Conservation (phyloP, 306 rosid species). For the Sphenostylis stenocarpa region DNA sequence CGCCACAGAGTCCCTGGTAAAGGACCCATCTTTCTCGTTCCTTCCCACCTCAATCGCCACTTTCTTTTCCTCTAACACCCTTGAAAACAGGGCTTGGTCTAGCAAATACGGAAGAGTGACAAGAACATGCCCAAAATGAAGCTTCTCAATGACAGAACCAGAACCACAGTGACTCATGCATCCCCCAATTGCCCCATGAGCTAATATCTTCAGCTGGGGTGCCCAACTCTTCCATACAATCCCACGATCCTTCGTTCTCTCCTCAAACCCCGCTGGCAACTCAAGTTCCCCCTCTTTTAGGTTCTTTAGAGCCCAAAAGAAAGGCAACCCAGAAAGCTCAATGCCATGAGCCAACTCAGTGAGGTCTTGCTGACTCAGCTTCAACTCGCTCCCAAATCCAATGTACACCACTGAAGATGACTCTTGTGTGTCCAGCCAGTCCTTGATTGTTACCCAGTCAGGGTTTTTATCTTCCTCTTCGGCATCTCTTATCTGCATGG, state of each 20-base stretch:
- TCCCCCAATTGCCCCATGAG: slow-evolving; percentile 48
- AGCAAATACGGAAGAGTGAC: slow-evolving; percentile 43
- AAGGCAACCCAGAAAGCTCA: slow-evolving; percentile 56
- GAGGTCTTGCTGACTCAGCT: slow-evolving; percentile 42
- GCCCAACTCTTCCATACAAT: slow-evolving; percentile 60
- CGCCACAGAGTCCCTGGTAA: slow-evolving; percentile 31
- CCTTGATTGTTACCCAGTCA: slow-evolving; percentile 39
- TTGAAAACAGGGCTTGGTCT: slow-evolving; percentile 41
- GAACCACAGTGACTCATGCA: slow-evolving; percentile 55
- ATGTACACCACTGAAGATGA: slow-evolving; percentile 46
- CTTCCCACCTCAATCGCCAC: slow-evolving; percentile 41
- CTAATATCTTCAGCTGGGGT: slow-evolving; percentile 58
- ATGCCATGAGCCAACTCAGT: slow-evolving; percentile 44
- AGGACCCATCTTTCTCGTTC: slow-evolving; percentile 20
- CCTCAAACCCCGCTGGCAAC: slow-evolving; percentile 57
- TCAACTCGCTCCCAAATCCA: slow-evolving; percentile 64
- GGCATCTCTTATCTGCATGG: slow-evolving; percentile 36
- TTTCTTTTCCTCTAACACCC: slow-evolving; percentile 36
- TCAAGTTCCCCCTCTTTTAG: slow-evolving; percentile 21
- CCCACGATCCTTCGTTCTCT: slow-evolving; percentile 46
- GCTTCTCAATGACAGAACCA: slow-evolving; percentile 45
- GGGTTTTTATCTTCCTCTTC: slow-evolving; percentile 34
- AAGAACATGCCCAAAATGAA: slow-evolving; percentile 55
- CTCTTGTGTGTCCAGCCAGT: slow-evolving; percentile 25
- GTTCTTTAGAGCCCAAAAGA: slow-evolving; percentile 61